Conservation (phyloP, 2,329 filamentous ascomycete species). For the Myriosclerotinia curreyana region DNA sequence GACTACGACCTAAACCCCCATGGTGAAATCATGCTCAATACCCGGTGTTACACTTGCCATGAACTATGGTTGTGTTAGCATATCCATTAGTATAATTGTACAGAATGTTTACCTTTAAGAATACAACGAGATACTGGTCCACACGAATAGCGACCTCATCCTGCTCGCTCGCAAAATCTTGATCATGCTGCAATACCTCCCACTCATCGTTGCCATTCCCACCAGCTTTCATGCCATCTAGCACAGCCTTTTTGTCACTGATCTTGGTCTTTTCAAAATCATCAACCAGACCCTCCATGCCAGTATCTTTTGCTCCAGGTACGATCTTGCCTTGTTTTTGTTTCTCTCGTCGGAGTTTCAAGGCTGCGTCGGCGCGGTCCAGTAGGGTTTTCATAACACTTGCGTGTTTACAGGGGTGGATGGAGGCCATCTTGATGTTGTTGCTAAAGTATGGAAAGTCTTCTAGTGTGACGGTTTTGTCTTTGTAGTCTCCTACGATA, state of each 20-base stretch:
- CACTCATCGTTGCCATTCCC: constrained; percentile 57
- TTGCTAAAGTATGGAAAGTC: constrained; percentile 94
- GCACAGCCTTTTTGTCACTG: constrained; percentile 41
- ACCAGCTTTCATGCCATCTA: constrained; percentile 47
- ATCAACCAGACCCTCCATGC: constrained; percentile 83
- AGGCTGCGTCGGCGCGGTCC: constrained; percentile 87
- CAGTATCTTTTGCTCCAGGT: constrained; percentile 47
- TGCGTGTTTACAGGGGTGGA: constrained; percentile 96
- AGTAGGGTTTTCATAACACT: constrained; percentile 97
- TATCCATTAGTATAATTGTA: neutral
- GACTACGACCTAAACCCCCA: constrained; percentile 66
- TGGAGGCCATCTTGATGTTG: constrained; percentile 90
- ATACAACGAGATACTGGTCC: constrained; percentile 86
- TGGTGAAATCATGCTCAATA: constrained; percentile 97
- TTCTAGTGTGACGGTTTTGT: constrained; percentile 97
- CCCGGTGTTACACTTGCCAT: constrained; percentile 90
- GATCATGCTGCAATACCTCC: constrained; percentile 61
- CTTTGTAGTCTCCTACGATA: constrained; percentile 93
- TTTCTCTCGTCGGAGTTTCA: constrained; percentile 85
- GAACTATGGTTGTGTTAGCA: constrained; percentile 52
- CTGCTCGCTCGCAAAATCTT: constrained; percentile 55
- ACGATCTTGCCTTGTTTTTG: constrained; percentile 58
- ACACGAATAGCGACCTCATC: constrained; percentile 80
- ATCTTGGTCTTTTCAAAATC: constrained; percentile 66
- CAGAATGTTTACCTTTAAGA: constrained; percentile 62